A percentile compares a stretch with the other conserved stretches of the same genome.
Evolutionary conservation across 78 protist genomes (phyloP).

Genomic region (Capsaspora owczarzaki): DNA sequence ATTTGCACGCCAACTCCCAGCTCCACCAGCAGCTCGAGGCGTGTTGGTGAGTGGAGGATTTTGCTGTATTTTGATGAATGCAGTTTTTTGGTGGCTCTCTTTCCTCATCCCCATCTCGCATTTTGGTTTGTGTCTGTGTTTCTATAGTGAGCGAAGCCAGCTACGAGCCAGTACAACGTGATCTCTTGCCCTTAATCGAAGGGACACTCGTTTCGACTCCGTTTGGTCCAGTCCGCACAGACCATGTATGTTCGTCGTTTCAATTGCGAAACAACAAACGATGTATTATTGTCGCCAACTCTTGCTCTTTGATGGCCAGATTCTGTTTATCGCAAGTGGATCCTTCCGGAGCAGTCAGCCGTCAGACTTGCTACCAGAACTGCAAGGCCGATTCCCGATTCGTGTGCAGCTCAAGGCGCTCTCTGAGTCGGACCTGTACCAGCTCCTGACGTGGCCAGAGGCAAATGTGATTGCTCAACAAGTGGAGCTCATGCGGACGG

Average conservation of each 20-base stretch:
- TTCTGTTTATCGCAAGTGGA: conserved; percentile 80
- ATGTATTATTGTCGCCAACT: too few relatives aligned
- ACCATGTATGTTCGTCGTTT: too few relatives aligned
- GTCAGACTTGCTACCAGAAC: conserved; percentile 56
- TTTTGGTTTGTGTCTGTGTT: too few relatives aligned
- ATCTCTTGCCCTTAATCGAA: conserved; percentile 82
- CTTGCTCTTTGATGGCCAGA: too few relatives aligned
- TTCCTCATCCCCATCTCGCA: too few relatives aligned
- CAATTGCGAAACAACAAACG: too few relatives aligned
- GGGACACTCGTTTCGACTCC: conserved; percentile 74
- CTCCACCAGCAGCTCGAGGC: not conserved
- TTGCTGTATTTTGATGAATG: too few relatives aligned
- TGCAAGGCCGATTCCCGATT: conserved; percentile 86
- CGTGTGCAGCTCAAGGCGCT: conserved; percentile 77
- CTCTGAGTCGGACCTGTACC: conserved; percentile 56
- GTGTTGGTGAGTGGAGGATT: too few relatives aligned
- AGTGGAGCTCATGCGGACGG: conserved; percentile 54
- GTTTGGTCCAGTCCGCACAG: conserved; percentile 77
- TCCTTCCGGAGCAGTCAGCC: conserved; percentile 64
- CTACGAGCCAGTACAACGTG: conserved; percentile 63
- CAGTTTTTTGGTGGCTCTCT: too few relatives aligned
- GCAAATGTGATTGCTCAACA: conserved; percentile 80
- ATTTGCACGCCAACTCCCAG: conserved; percentile 37
- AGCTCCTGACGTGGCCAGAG: conserved; percentile 78
- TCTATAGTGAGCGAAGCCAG: too few relatives aligned